Evolutionary conservation across 208 protist species (phyloP).

Genomic region (Borovskyia barvae): DNA sequence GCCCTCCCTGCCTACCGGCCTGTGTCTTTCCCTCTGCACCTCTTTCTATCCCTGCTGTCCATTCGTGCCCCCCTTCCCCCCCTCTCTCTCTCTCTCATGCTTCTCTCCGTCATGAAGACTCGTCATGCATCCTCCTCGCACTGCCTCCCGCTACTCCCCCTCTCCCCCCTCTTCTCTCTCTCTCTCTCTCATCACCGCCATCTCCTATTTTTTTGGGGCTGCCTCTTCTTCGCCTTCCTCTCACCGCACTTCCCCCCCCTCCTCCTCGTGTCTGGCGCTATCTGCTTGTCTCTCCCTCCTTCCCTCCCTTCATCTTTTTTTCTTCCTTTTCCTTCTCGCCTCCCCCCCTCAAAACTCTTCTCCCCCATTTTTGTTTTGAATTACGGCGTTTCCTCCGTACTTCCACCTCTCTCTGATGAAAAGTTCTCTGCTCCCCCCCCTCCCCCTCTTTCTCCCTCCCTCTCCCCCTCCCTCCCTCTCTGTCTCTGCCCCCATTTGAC

Average conservation of each 20-base stretch:
- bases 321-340: not conserved
- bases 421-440: not conserved
- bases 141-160: not conserved
- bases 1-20: no score
- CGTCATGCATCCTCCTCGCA: not conserved
- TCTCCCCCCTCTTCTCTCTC: not conserved
- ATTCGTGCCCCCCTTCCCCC: not conserved
- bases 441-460: not conserved
- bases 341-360: no score
- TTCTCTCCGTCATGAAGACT: conserved; percentile 3
- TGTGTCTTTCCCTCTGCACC: no score
- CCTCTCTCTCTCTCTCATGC: not conserved
- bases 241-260: not conserved
- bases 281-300: not conserved
- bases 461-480: not conserved
- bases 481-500: no score
- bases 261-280: not conserved
- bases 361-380: no score
- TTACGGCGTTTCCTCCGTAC: no score
- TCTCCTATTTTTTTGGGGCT: not conserved
- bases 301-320: not conserved
- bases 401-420: no score
- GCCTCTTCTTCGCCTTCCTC: not conserved
- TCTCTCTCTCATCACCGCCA: conserved; percentile 1
- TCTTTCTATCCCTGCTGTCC: no score